Evolutionary conservation across 768 basidiomycete genomes (phyloP), one percentile per base, ranked within the genome.

Genomic region (Boletus reticulatus): DNA sequence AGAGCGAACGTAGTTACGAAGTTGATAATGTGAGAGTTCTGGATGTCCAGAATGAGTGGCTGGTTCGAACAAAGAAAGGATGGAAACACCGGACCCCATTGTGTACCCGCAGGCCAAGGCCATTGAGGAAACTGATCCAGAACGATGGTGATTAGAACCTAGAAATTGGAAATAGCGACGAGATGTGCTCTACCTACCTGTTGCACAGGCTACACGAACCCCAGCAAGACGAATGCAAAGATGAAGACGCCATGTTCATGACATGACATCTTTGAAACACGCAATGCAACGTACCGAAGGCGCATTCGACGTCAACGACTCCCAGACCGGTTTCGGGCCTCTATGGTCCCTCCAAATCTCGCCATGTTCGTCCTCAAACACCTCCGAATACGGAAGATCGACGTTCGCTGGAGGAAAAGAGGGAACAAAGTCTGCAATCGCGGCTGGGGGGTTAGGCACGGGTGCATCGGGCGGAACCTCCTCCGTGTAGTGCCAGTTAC

Each of bases 11-110:
- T 42, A 76, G 36, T 70, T 62, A 52, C 67, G 61, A 27, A 76
- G 43, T 39, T 72, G 63, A 6, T 62, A 59, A 41, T 77, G 67
- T 11, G 72, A 62, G 29, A 75, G 61, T 45, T 65, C 76, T 53
- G 39, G 41, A 19, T 10, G 20, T 42, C 20, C 13, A 14, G 6
- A 20, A 11, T 42, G 41, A 42, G 41, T 22, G 19, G 37, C 43
- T n/a, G 17, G 17, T 36, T 13, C 29, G 24, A 46, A 7, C 7
- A 31, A 31, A 6, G 2, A 29, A 12, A 0, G 13, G 11, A 13
- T 2, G n/a, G 20, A 17, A 38, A 53, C 39, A 13, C 9, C 29
- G 29, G 44, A 53, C 56, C 46, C 51, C 52, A 57, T 19, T 2
- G 41, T 12, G 52, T 57, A 8, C 56, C 47, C 9, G 22, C 19